Evolutionary conservation across 768 basidiomycete species (phyloP), one percentile per base, ranked within the genome.

Genomic region (Termitomyces sp.): DNA sequence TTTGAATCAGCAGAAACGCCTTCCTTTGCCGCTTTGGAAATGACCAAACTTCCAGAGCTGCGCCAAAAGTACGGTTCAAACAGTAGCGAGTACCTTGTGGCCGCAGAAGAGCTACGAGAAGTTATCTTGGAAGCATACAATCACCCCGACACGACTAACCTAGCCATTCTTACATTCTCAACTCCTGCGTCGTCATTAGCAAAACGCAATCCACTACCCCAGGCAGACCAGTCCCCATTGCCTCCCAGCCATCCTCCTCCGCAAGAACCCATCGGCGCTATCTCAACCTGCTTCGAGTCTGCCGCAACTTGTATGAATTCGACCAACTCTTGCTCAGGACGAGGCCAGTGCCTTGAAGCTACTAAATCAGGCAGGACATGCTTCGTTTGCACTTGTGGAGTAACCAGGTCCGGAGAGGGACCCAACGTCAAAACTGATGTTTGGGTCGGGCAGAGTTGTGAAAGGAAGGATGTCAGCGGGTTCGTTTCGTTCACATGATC

Each of bases 401-500:
- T 67, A 12, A 78, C 79, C 8, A 74, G 71, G 27, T 86, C 83
- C 10, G 80, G 79, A 47, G 73, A 80, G 55, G 78, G 78, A 10
- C 70, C 76, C 26, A 80, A 84, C n/a, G 69, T 74, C 30, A 79
- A 84, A 68, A 83, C 79, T 4, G 81, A 86, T 60, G 72, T 70
- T 33, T 94, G 92, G 91, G 91, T 81, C 1, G 92, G 92, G 5
- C 79, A 81, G 53, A 82, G 77, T 61, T 94, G 92, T 63, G 85
- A 93, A 76, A 81, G 85, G 62, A 85, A 84, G 71, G 92, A 94
- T 66, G 73, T 93, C 48, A 92, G 89, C 77, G 84, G 83, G 91
- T 91, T 66, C 60, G 89, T 83, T 91, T 66, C 60, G 89, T 83
- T 14, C 34, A 42, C 7, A 24, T 5, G 7, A 30, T 14, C 16